phyloP scores from a whole-genome alignment of 768 basidiomycete species.

The Suillus plorans region DNA sequence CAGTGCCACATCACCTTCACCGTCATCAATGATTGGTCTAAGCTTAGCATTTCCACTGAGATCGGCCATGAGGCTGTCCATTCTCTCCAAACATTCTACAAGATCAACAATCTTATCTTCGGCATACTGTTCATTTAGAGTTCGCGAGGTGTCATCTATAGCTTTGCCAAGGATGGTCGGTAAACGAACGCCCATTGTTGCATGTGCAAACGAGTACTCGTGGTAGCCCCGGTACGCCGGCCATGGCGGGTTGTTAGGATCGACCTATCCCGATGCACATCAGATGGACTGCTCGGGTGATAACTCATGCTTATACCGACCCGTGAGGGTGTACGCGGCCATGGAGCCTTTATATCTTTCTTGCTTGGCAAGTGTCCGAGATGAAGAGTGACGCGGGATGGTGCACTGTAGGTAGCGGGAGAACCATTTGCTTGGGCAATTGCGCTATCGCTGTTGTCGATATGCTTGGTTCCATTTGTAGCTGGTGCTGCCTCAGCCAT shows the following conservation, averaged over 20 bases:
- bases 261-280: slow-evolving; percentile 43
- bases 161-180: slow-evolving; percentile 96
- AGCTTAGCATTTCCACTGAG: slow-evolving; percentile 82
- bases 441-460: background rate
- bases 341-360: slow-evolving; percentile 67
- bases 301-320: slow-evolving; percentile 35
- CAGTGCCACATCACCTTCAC: slow-evolving; percentile 86
- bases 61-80: slow-evolving; percentile 88
- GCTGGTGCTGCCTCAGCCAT: background rate
- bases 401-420: slow-evolving; percentile 30
- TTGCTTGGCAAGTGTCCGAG: slow-evolving; percentile 75
- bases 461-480: slow-evolving; percentile 10
- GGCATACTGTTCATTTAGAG: slow-evolving; percentile 80
- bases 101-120: slow-evolving; percentile 88
- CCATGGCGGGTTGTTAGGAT: slow-evolving; percentile 83
- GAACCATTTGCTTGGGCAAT: slow-evolving; percentile 12
- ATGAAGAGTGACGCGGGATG: slow-evolving; percentile 66
- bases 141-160: slow-evolving; percentile 87
- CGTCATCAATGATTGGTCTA: slow-evolving; percentile 86
- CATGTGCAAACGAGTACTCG: slow-evolving; percentile 83
- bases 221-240: slow-evolving; percentile 81
- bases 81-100: slow-evolving; percentile 80
- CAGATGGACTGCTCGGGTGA: background rate
- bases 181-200: slow-evolving; percentile 94
- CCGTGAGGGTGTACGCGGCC: slow-evolving; percentile 74